Evolutionary conservation across 2,329 filamentous ascomycete genomes (phyloP), one percentile per base, ranked within the genome.

Genomic region (Aspergillus ustus): DNA sequence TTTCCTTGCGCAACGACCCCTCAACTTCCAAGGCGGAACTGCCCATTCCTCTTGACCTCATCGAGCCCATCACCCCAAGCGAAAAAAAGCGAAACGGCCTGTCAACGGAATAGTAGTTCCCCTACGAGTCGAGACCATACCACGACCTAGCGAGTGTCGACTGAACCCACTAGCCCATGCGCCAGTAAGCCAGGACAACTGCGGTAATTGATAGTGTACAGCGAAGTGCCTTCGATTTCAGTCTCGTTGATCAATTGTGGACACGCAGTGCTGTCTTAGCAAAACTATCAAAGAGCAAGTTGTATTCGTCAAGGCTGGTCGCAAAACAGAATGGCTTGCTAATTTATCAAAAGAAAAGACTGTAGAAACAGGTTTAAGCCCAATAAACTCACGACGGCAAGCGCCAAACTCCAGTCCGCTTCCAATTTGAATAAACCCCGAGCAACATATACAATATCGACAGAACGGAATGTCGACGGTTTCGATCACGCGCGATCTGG

Each of bases 401-500:
- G 28, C 52, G 46, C 34, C 37, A 55, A 43, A 54, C 44, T 58
- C 52, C 52, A 58, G 46, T 56, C 9, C 31, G 25, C 45, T 31
- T 52, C 20, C 52, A 17, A n/a, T 49, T 44, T 51, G 37, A 25
- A 22, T 40, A 61, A 55, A 57, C 58, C 49, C 52, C 48, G 31
- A 44, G 34, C 53, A 22, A 19, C 2, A 58, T 28, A 45, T 28
- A 46, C 40, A 3, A 45, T 20, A 46, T 43, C 7, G n/a, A 15
- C 37, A 34, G 19, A 37, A 48, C 44, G 65, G 34, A 52, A 73
- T 73, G 72, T 62, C 70, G 13, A 73, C 68, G 9, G 72, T 74
- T 22, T 67, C 70, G n/a, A 70, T 74, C 49, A 74, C 71, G 7
- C 69, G 65, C 52, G 72, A 74, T 17, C 54, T 74, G 20, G 67